Base-by-base conservation (phyloP, 805 yeast species). In the Kazachstania bromeliacearum region DNA sequence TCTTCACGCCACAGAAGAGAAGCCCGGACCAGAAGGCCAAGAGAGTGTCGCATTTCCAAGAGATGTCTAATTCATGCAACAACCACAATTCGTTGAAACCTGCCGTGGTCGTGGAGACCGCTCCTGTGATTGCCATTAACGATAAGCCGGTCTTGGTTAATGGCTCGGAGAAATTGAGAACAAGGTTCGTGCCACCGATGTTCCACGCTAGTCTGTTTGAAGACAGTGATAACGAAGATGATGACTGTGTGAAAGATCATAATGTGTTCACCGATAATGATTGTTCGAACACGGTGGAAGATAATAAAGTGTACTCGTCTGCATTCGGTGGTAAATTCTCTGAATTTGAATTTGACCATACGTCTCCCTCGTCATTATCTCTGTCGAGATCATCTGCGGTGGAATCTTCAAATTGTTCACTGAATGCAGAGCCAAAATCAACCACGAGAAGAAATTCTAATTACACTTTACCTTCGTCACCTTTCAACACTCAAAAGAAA, bases 311-410 rank as follows among this genome's bases (percentile, higher is more conserved):
- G 4, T 38, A 31, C 23, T 34, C 39, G 4, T 27, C 42, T 9
- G 43, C 42, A 3, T 34, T 28, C 17, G 30, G 34, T 13, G 47
- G 45, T 7, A 37, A 31, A 17, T 44, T 44, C 24, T 41, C 45
- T 26, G 45, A 41, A 7, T 34, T 38, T 24, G 35, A 37, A 12
- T 36, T 43, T 18, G 28, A 33, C 17, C 27, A 24, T 6, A 23
- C 17, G 16, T 8, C 33, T 8, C 31, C 14, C 4, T 30, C 38
- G 18, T 9, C 19, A 7, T 29, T 16, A 10, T 10, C n/a, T n/a
- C 26, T 23, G 2, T 10, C n/a, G 26, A n/a, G n/a, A 10, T 13
- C 17, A 14, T 9, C 9, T 3, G 8, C 15, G 15, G 15, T 10
- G 8, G 17, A 17, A 8, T 26, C 29, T 3, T 26, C 29, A 3